Conservation (phyloP, 2,329 filamentous ascomycete species). For the Corinectria fuckeliana region DNA sequence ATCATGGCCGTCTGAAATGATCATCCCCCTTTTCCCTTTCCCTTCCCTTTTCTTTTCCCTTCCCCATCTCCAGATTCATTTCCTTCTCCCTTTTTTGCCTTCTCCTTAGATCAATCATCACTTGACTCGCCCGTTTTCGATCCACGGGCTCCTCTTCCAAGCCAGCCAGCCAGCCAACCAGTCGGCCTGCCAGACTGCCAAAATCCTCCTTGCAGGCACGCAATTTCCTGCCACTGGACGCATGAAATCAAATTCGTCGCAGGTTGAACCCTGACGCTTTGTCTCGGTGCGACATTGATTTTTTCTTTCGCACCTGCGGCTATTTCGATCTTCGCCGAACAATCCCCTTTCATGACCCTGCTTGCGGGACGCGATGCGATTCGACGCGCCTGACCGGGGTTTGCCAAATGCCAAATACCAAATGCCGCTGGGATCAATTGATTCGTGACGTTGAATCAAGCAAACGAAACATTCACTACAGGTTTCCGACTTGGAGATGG, state of each 20-base stretch:
- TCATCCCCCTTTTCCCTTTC: neutral
- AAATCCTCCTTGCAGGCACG: neutral
- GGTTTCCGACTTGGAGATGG: neutral
- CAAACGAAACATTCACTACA: neutral
- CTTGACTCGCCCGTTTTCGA: neutral
- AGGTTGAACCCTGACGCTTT: neutral
- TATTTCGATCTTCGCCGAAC: neutral
- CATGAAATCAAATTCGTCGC: slow-evolving; percentile 8
- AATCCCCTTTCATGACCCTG: neutral
- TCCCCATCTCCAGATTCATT: neutral
- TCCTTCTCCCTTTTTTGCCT: too few species aligned
- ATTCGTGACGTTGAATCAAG: neutral
- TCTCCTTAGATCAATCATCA: neutral
- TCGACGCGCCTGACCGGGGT: neutral
- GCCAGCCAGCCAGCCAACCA: too few species aligned
- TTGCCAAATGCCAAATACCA: neutral
- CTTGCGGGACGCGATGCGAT: neutral
- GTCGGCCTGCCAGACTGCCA: neutral
- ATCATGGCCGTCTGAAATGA: neutral
- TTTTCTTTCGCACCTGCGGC: neutral
- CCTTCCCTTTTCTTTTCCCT: neutral
- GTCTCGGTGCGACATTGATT: slow-evolving; percentile 6
- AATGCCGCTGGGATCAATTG: neutral
- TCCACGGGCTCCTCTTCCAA: neutral
- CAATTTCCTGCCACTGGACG: neutral